phyloP scores from a whole-genome alignment of 1,284 basidiomycete genomes.

The Tilletia indica region DNA sequence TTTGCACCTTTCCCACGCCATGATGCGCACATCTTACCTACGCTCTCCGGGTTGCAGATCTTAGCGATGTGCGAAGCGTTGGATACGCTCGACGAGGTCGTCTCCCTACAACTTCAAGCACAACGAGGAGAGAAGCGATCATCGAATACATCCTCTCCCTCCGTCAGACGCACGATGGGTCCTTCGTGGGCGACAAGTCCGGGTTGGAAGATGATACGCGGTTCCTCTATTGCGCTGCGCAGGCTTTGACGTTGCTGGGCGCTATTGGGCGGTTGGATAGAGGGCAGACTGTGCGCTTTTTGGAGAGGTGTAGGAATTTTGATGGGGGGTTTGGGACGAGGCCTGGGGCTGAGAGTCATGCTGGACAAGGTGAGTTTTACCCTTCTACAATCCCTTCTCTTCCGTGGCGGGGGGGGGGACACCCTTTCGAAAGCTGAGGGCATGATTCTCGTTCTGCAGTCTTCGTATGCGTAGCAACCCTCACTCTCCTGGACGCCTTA shows the following conservation, averaged over 20 bases:
- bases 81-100: conserved; percentile 61
- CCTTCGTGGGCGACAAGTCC: conserved; percentile 77
- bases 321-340: conserved; percentile 88
- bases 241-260: conserved; percentile 73
- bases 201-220: conserved; percentile 91
- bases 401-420: too few relatives aligned
- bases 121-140: background rate
- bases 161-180: conserved; percentile 65
- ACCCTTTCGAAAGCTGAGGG: too few relatives aligned
- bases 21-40: conserved; percentile 83
- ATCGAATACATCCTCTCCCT: conserved; percentile 75
- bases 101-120: background rate
- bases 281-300: conserved; percentile 69
- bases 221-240: conserved; percentile 83
- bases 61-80: conserved; percentile 80
- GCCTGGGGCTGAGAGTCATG: conserved; percentile 85
- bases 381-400: background rate
- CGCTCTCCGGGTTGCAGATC: conserved; percentile 88
- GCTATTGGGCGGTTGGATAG: conserved; percentile 62
- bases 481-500: conserved; percentile 80
- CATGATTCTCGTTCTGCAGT: conserved; percentile 62
- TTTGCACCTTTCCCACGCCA: conserved; percentile 91
- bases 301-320: conserved; percentile 80
- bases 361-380: conserved; percentile 74
- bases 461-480: conserved; percentile 80